Conservation (phyloP, 169 alveolate genomes). For the Perkinsus chesapeaki region DNA sequence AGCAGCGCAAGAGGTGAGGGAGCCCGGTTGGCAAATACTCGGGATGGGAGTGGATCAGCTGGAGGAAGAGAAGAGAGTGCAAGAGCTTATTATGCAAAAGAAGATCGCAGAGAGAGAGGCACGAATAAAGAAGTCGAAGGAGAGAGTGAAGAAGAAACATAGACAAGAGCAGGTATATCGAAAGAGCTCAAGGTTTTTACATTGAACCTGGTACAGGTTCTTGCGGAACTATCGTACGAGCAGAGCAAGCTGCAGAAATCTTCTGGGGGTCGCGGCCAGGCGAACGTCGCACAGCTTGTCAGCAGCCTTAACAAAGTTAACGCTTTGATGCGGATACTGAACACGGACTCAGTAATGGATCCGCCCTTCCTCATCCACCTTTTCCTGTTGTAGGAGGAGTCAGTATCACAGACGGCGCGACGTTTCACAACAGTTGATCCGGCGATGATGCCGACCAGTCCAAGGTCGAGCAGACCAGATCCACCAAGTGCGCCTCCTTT, state of each 20-base stretch:
- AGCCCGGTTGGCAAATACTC: neutral
- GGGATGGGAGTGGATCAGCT: neutral
- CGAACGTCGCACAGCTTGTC: neutral
- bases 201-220: neutral
- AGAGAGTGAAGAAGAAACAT: neutral
- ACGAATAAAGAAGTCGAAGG: neutral
- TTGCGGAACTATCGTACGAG: neutral
- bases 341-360: neutral
- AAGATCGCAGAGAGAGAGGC: neutral
- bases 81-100: neutral
- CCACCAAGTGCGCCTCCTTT: neutral
- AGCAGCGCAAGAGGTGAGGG: neutral
- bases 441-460: neutral
- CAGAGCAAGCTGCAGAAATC: neutral
- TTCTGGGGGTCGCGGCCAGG: neutral
- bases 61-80: neutral
- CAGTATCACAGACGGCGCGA: neutral
- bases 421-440: neutral
- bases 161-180: neutral
- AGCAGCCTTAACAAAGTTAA: neutral
- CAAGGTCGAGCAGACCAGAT: neutral
- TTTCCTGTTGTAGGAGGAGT: neutral
- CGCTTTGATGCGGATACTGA: neutral
- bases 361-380: neutral
- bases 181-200: neutral